Base-by-base conservation (phyloP, 2,329 filamentous ascomycete species). In the Colletotrichum paranaense region DNA sequence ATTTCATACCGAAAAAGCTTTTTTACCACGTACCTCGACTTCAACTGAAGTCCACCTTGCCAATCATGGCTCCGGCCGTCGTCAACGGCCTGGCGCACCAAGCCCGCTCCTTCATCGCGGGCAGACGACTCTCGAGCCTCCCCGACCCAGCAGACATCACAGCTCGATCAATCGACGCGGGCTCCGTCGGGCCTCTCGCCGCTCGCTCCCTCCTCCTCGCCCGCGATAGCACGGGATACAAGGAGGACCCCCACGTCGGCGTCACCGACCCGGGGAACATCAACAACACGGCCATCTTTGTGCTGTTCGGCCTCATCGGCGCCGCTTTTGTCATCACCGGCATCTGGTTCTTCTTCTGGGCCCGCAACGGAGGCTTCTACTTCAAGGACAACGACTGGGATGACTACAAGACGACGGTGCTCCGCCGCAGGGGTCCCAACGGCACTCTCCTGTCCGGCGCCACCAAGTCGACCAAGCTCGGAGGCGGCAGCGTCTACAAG, bases 271-370 rank as follows among this genome's bases (percentile, higher is more conserved):
- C 89, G 1, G 81, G 86, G 52, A 78, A 88, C 70, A 90, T 92
- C 82, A 91, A 88, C 83, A 92, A 92, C 79, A 89, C 88, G 24
- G 94, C 91, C 72, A 91, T 98, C 78, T 94, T 98, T 80, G 92
- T 93, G 0, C 86, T 98, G 1, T 98, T 98, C 80, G 96, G 94
- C 12, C 82, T 98, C 22, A 91, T 98, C 65, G 95, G 94, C 42
- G 91, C 92, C 0, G 90, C 85, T 38, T 93, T 98, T 80, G 93
- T 97, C 28, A 72, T 94, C 4, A 89, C 87, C 0, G 90, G 88
- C 28, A 95, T 98, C 80, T 99, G 97, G 95, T 98, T 99, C 89
- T 98, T 99, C 89, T 97, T 97, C 88, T 97, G 94, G 93, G 96
- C 96, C 70, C 96, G 94, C 84, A 98, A 98, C 78, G 97, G 97